These are phyloP conservation scores for Wickerhamomyces sydowiorum DNA, from an alignment of 805 yeast species.

Conservation along the genomic window DNA sequence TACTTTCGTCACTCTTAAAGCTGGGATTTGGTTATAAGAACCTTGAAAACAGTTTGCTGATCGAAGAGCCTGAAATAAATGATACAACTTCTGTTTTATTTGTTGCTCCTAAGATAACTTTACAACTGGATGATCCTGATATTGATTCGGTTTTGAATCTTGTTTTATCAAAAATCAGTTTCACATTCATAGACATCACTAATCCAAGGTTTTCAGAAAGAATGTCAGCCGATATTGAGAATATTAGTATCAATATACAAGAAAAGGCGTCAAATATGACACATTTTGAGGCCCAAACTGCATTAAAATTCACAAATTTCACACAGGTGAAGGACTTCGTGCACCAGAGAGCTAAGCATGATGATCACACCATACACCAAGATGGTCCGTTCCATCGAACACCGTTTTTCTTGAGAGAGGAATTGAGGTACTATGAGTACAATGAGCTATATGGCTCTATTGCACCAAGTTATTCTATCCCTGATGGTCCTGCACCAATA, in stretches of 20 bases:
- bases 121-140: conserved; percentile 34
- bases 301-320: conserved; percentile 56
- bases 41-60: conserved; percentile 65
- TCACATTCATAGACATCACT: conserved; percentile 63
- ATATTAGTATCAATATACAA: conserved; percentile 30
- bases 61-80: conserved; percentile 47
- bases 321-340: conserved; percentile 43
- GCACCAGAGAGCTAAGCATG: conserved; percentile 48
- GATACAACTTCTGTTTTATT: conserved; percentile 69
- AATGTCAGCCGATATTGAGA: conserved; percentile 44
- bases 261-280: conserved; percentile 17
- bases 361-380: conserved; percentile 56
- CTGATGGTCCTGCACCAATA: conserved; percentile 58
- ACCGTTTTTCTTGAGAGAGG: conserved; percentile 59
- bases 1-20: conserved; percentile 37
- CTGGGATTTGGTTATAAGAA: conserved; percentile 65
- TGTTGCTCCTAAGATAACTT: conserved; percentile 39
- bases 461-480: conserved; percentile 56
- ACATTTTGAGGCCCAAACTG: conserved; percentile 45
- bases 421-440: conserved; percentile 41
- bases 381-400: conserved; percentile 84
- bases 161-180: conserved; percentile 20
- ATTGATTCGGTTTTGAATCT: conserved; percentile 20
- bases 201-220: conserved; percentile 58
- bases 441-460: conserved; percentile 45